Base-by-base conservation (phyloP, 2,329 filamentous ascomycete species). In the Clonostachys rhizophaga region DNA sequence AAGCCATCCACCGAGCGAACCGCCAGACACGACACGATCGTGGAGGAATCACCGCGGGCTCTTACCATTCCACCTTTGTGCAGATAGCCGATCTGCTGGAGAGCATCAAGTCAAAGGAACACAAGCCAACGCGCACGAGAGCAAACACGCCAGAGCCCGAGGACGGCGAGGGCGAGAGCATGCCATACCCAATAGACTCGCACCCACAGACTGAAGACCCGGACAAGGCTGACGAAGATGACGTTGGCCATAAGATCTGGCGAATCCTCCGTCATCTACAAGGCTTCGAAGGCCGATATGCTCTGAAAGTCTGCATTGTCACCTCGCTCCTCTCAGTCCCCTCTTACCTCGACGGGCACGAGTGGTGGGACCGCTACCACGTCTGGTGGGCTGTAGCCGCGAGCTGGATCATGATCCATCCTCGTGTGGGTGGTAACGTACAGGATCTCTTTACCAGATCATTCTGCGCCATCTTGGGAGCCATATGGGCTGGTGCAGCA, bases 341-440 rank as follows among this genome's bases (percentile, higher is more conserved):
- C 6, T 76, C 75, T 4, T 83, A 78, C 69, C 56, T 81, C 2
- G 48, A 58, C 7, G 69, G 68, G 47, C 61, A 66, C 37, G 52
- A 45, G 2, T 83, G 79, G 79, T 82, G 77, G 75, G 72, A 80
- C 57, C 50, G 65, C 8, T 71, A 78, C 46, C 74, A 80, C 47
- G 68, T 63, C 10, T 83, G 79, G 79, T 83, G 79, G 79, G 72
- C 72, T 12, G 77, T 81, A 3, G 69, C 75, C 13, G 71, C 78
- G 57, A 76, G 74, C 18, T 82, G 78, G 78, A 63, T 79, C 35
- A 76, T 79, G 59, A 76, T 67, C 46, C 63, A 69, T 44, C 61
- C 65, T 10, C 66, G 76, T 43, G 75, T 79, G 3, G 79, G 79
- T 10, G 79, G 79, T 10, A 83, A 81, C 47, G 55, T 80, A 9